Conservation (phyloP, 2,329 filamentous ascomycete genomes). For the Mycocentrospora acerina region DNA sequence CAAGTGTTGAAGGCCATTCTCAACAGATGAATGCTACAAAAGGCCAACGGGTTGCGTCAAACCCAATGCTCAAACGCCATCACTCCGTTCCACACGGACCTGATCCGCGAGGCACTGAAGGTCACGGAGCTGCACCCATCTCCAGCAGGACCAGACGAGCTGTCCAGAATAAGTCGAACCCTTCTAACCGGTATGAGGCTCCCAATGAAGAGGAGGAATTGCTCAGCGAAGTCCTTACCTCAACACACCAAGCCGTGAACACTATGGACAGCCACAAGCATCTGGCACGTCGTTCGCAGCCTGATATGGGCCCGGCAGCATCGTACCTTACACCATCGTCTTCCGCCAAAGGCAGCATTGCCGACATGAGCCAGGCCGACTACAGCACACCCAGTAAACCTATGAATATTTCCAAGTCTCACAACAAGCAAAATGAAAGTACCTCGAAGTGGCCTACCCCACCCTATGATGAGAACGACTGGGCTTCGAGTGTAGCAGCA, state of each 20-base stretch:
- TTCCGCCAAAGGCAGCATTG: conserved; percentile 78
- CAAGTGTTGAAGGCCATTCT: conserved; percentile 55
- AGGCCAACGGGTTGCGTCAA: conserved; percentile 44
- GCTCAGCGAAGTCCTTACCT: conserved; percentile 81
- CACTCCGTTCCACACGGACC: conserved; percentile 48
- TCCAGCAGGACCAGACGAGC: conserved; percentile 80
- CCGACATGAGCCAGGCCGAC: conserved; percentile 68
- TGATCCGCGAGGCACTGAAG: conserved; percentile 62
- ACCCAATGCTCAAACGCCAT: conserved; percentile 52
- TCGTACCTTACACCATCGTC: conserved; percentile 73
- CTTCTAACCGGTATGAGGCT: conserved; percentile 84
- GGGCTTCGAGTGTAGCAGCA: conserved; percentile 79
- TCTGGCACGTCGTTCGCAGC: conserved; percentile 54
- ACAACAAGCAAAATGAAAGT: conserved; percentile 47
- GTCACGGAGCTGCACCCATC: conserved; percentile 56
- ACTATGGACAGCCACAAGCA: conserved; percentile 62
- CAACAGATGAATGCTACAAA: conserved; percentile 40
- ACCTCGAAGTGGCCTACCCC: conserved; percentile 88
- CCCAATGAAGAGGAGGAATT: conserved; percentile 97
- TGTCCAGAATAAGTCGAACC: conserved; percentile 68
- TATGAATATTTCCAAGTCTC: conserved; percentile 59
- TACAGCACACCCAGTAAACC: conserved; percentile 68
- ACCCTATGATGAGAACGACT: conserved; percentile 90
- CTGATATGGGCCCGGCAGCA: conserved; percentile 60
- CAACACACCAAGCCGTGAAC: conserved; percentile 73